A percentile compares a stretch with the other conserved stretches of the same genome.
Evolutionary conservation across 2,329 filamentous ascomycete species (phyloP).

Genomic region (Pseudocercospora crystallina): DNA sequence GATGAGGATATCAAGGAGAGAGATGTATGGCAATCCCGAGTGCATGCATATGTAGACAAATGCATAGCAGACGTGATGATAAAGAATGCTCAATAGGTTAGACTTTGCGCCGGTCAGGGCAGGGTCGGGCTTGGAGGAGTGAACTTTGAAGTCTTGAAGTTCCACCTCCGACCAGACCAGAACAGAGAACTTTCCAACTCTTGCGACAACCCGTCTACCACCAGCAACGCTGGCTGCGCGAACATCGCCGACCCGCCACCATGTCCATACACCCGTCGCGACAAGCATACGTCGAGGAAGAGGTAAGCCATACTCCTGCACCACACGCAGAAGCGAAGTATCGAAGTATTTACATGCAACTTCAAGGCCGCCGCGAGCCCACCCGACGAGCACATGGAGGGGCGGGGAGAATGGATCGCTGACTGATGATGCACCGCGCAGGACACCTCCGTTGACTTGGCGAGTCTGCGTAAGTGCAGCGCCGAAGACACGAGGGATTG

Average conservation of each 20-base stretch:
- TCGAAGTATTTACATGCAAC: constrained; percentile 34
- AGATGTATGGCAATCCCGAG: too few species aligned
- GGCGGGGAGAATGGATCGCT: constrained; percentile 12
- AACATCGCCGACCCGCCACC: background rate
- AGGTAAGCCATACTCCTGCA: constrained; percentile 53
- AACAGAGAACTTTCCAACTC: too few species aligned
- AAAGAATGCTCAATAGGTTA: too few species aligned
- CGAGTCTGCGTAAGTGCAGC: constrained; percentile 59
- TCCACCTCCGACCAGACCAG: too few species aligned
- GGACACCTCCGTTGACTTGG: constrained; percentile 61
- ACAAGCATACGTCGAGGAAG: constrained; percentile 91
- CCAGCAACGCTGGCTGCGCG: background rate
- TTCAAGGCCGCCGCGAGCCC: background rate
- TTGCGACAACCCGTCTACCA: too few species aligned
- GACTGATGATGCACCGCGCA: constrained; percentile 35
- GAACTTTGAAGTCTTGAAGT: too few species aligned
- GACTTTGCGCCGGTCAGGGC: too few species aligned
- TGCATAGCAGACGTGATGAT: too few species aligned
- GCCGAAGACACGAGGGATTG: constrained; percentile 18
- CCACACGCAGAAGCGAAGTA: constrained; percentile 3
- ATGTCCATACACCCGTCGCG: constrained; percentile 69
- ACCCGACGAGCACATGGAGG: constrained; percentile 1
- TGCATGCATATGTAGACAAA: too few species aligned
- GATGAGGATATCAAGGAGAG: too few species aligned
- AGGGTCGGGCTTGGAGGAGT: too few species aligned